Base-by-base conservation (phyloP, 2,329 filamentous ascomycete genomes). In the Metarhizium album region DNA sequence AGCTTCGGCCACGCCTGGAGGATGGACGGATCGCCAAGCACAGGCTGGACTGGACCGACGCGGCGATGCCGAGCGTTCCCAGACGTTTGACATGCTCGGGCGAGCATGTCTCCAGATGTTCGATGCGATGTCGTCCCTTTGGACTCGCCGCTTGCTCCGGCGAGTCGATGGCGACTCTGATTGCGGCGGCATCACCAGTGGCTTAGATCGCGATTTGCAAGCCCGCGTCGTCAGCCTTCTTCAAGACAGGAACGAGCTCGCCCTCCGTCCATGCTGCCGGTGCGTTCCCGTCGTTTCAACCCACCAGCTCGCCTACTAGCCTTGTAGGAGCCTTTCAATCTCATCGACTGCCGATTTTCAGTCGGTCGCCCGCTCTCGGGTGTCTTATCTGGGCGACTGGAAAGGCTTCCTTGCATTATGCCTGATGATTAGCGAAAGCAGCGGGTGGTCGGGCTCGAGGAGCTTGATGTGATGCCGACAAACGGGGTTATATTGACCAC, bases 141-240 rank as follows among this genome's bases (percentile, higher is more conserved):
- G 73, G 69, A 53, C 60, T 66, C 1, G 63, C 66, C 63, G 61
- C 57, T 59, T 64, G 11, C 11, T 47, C 46, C 9, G 84, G 68
- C 1, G 70, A 69, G 55, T 83, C 75, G 46, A 83, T 70, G 4
- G 78, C 79, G 55, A 74, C 73, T 23, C 65, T 69, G 18, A 82
- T 71, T n/a, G n/a, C n/a, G 3, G 81, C 78, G 9, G 68, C 69
- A 54, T 84, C 80, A 29, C 80, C 80, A 53, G 84, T 84, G 29
- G 80, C 80, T 59, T 84, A 80, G 6, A 84, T 67, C 0, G 80
- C 80, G 50, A 78, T 74, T 59, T 84, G 80, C 29, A 84, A 59
- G 0, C 74, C 74, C 1, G 71, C 73, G 4, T 66, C 67, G 38
- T 73, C 70, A 2, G 80, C 80, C 33, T 68, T 70, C 50, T 69